Conservation (phyloP, 257 asterid genomes). For the Nemophila menziesii region DNA sequence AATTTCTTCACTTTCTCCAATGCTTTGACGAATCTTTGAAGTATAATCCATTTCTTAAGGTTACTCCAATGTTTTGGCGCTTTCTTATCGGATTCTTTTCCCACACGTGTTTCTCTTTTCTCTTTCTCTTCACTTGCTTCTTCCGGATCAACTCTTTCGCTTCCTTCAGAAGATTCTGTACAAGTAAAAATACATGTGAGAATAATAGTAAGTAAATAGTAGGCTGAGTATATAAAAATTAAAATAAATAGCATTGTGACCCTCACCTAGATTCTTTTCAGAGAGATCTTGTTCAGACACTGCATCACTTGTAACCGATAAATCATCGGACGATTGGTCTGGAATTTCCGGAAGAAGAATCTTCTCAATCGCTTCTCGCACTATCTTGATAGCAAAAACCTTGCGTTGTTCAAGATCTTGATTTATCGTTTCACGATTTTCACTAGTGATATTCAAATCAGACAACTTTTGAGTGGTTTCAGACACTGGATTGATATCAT, state of each 20-base stretch:
- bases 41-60: conserved; percentile 89
- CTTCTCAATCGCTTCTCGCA: conserved; percentile 89
- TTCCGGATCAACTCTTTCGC: conserved; percentile 11
- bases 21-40: conserved; percentile 68
- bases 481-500: conserved; percentile 16
- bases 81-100: conserved; percentile 36
- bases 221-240: neutral
- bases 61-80: conserved; percentile 92
- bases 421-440: conserved; percentile 24
- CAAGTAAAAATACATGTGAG: conserved; percentile 1
- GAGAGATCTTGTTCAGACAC: conserved; percentile 30
- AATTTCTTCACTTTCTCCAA: conserved; percentile 68
- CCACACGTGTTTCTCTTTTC: conserved; percentile 15
- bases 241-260: conserved; percentile 13
- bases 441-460: conserved; percentile 19
- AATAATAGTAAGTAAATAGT: neutral
- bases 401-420: conserved; percentile 60
- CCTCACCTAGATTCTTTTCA: conserved; percentile 30
- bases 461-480: conserved; percentile 8
- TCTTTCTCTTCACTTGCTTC: conserved; percentile 9
- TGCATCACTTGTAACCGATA: conserved; percentile 43
- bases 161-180: conserved; percentile 23
- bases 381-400: conserved; percentile 69
- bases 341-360: conserved; percentile 94
- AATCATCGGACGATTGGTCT: conserved; percentile 65